phyloP scores from a whole-genome alignment of 768 basidiomycete genomes.

The Naganishia antarctica region DNA sequence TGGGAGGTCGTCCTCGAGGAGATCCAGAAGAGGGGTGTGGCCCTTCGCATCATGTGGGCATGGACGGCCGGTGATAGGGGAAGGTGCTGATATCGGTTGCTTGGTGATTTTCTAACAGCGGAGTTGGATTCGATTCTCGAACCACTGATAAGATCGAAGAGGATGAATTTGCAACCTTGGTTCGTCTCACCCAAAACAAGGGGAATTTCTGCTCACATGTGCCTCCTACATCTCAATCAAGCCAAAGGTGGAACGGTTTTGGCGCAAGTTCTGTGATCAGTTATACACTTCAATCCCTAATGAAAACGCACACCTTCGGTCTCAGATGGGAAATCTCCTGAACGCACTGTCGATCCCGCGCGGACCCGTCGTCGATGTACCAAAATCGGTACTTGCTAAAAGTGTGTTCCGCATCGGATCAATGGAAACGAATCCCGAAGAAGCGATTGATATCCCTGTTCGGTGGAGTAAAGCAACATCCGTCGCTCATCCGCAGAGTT shows the following conservation, averaged over 20 bases:
- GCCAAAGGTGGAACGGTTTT: conserved; percentile 73
- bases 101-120: background rate
- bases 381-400: conserved; percentile 63
- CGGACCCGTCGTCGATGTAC: conserved; percentile 52
- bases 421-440: conserved; percentile 59
- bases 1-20: conserved; percentile 55
- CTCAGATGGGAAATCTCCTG: conserved; percentile 52
- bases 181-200: conserved; percentile 41
- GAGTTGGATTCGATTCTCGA: conserved; percentile 38
- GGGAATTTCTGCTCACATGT: background rate
- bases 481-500: conserved; percentile 62
- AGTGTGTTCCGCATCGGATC: conserved; percentile 76
- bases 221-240: conserved; percentile 41
- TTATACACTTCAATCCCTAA: conserved; percentile 36
- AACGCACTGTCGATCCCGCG: conserved; percentile 60
- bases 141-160: conserved; percentile 32
- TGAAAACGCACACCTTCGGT: conserved; percentile 28
- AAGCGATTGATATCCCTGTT: conserved; percentile 69
- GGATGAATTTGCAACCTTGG: conserved; percentile 51
- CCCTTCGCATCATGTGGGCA: conserved; percentile 67
- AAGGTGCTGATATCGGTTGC: too few relatives aligned
- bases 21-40: conserved; percentile 60
- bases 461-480: conserved; percentile 77
- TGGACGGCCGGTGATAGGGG: too few relatives aligned
- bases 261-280: conserved; percentile 46